Base-by-base conservation (phyloP, 108 stramenopile species). In the Cyclotella sp. region DNA sequence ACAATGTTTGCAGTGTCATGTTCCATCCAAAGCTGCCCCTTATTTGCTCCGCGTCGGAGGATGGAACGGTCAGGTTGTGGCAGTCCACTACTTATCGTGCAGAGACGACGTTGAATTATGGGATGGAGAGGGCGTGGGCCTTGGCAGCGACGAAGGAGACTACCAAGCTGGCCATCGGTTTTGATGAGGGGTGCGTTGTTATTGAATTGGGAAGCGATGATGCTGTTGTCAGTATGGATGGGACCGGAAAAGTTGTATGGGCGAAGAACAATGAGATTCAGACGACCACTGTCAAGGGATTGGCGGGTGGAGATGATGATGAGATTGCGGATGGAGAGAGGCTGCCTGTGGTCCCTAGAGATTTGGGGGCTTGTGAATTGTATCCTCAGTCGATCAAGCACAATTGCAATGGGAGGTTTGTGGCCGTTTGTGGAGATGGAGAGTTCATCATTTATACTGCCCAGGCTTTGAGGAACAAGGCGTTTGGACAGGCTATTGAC, bases 361-460 rank as follows among this genome's bases (percentile, higher is more conserved):
- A 99, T 79, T 80, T 99, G 60, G 99, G 99, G 24, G 85, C 97
- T 19, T 95, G 95, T 69, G 99, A 99, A 73, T 79, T 98, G 28
- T 98, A 95, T 75, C 98, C 99, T 24, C 97, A 98, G 71, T 87
- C 79, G 66, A 85, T 99, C 18, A 84, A 76, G 76, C 99, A 99
- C 90, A 99, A 99, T 84, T 98, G 97, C 89, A 99, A 99, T 72
- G 99, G 99, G 14, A 95, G 97, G 41, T 99, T 99, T 83, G 81
- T 98, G 47, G 94, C 95, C 62, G 98, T 98, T 11, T 97, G 97
- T 65, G 99, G 98, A 21, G 99, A 99, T 84, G 97, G 97, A n/a
- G 99, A 99, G 83, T 99, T 97, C 84, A 98, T 99, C 76, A 98
- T 99, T 73, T 99, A 99, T 86, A 99, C 99, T 9, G 85, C 98